Base-by-base conservation (phyloP, 2,329 filamentous ascomycete genomes). In the Verticillium albo-atrum region DNA sequence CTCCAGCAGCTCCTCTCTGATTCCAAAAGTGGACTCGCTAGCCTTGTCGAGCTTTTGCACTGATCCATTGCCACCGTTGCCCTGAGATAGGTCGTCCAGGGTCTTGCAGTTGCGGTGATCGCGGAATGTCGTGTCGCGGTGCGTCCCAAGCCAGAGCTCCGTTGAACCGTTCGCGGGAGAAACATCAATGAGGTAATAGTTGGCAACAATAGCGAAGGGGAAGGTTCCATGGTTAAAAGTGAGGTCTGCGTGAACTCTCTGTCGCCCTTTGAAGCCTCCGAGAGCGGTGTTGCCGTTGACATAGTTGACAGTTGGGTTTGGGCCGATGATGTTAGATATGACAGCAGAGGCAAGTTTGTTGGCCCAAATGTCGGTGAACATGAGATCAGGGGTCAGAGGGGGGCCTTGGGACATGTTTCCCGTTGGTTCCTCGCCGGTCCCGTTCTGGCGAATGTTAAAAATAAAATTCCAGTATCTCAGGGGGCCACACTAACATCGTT, bases 341-440 rank as follows among this genome's bases (percentile, higher is more conserved):
- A 61, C 54, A 35, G 57, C 55, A 6, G 60, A 52, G 53, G 53
- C 60, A 15, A 52, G 60, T 42, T 56, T 26, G 60, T 61, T 61
- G 54, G 60, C 60, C 57, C 58, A 60, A 42, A 63, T 58, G 47
- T 61, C 62, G 15, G 54, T 30, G 56, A 62, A 62, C 63, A 64
- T 63, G 34, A 64, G 61, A 17, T 54, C 32, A 3, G 63, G 63
- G 12, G 58, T 35, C 6, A 65, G 60, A 15, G 63, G 63, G 7
- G 63, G 61, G 26, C 61, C 60, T 27, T 65, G 61, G 17, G 61
- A 63, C 63, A 65, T 63, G 57, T 65, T 65, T 17, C 63, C 63
- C 2, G 61, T 63, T 2, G 63, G 58, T 7, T 55, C 54, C 26
- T 59, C 63, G 26, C 57, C 57, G 23, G 50, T 50, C 2, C 61